phyloP scores from a whole-genome alignment of 2,329 filamentous ascomycete genomes.

The Microthyrium microscopicum region DNA sequence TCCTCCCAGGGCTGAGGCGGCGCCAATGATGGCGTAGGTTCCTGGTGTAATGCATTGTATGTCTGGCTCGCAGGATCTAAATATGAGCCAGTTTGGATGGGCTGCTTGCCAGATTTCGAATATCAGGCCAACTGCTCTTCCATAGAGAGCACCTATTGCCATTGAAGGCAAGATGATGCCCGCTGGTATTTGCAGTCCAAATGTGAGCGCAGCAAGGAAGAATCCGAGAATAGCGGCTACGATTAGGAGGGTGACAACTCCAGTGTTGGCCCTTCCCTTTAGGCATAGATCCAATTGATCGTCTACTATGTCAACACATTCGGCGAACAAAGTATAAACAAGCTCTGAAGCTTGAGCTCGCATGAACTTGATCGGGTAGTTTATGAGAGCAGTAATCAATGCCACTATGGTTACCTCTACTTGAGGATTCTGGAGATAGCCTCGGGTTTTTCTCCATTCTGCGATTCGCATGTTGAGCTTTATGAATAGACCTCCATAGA shows the following conservation, averaged over 20 bases:
- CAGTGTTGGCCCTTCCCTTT: constrained; percentile 64
- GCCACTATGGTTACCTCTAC: constrained; percentile 67
- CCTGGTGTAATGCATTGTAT: constrained; percentile 80
- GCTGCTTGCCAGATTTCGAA: constrained; percentile 76
- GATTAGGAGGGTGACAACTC: constrained; percentile 67
- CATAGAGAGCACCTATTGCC: constrained; percentile 82
- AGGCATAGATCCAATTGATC: constrained; percentile 87
- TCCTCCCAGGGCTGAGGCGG: constrained; percentile 82
- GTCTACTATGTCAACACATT: constrained; percentile 67
- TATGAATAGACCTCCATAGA: constrained; percentile 91
- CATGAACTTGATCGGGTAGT: constrained; percentile 95
- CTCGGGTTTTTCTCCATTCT: constrained; percentile 56
- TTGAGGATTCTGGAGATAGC: constrained; percentile 53
- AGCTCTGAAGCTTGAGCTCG: constrained; percentile 81
- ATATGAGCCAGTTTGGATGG: constrained; percentile 61
- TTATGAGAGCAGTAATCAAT: constrained; percentile 69
- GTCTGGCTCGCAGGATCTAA: constrained; percentile 69
- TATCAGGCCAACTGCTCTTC: constrained; percentile 74
- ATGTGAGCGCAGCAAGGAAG: constrained; percentile 71
- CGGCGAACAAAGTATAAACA: constrained; percentile 79
- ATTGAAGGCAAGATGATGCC: constrained; percentile 93
- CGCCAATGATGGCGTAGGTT: constrained; percentile 91
- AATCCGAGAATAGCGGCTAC: constrained; percentile 73
- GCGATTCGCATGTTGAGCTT: constrained; percentile 81
- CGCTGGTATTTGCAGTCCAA: constrained; percentile 84